Evolutionary conservation across 1,284 basidiomycete genomes (phyloP).

Genomic region (Xanthoconium separans): DNA sequence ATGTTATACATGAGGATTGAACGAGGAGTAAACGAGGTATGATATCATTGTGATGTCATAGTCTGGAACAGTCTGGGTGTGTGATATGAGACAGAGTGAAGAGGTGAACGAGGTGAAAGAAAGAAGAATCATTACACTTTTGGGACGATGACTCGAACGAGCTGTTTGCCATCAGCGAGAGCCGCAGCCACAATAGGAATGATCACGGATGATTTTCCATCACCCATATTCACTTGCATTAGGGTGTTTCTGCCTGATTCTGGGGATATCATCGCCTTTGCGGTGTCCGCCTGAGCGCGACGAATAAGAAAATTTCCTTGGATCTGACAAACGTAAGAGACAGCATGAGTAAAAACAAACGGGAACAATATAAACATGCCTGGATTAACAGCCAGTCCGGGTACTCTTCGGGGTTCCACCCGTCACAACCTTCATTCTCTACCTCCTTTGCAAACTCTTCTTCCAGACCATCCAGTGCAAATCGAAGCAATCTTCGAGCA

Average conservation of each 20-base stretch:
- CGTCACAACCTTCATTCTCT: conserved; percentile 20
- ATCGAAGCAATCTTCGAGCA: background rate
- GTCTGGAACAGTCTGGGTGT: too few species aligned
- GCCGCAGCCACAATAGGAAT: conserved; percentile 47
- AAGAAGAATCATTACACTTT: too few species aligned
- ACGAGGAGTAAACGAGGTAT: too few species aligned
- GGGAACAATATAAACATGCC: background rate
- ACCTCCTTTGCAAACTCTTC: background rate
- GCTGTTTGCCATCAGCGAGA: conserved; percentile 42
- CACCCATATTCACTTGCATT: conserved; percentile 1
- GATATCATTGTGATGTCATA: too few species aligned
- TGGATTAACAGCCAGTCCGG: conserved; percentile 44
- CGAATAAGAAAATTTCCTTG: conserved; percentile 43
- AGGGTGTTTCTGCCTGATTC: conserved; percentile 2
- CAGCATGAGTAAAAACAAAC: too few species aligned
- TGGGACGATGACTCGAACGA: conserved; percentile 49
- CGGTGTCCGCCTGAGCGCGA: conserved; percentile 38
- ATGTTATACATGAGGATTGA: too few species aligned
- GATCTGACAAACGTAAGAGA: conserved; percentile 29
- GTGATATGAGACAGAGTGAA: too few species aligned
- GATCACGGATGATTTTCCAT: conserved; percentile 34
- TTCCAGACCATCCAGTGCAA: background rate
- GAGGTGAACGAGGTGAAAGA: too few species aligned
- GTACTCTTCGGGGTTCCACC: conserved; percentile 15
- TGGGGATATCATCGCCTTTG: conserved; percentile 47